Evolutionary conservation across 768 basidiomycete species (phyloP).

Genomic region (Boletus subcaerulescens): DNA sequence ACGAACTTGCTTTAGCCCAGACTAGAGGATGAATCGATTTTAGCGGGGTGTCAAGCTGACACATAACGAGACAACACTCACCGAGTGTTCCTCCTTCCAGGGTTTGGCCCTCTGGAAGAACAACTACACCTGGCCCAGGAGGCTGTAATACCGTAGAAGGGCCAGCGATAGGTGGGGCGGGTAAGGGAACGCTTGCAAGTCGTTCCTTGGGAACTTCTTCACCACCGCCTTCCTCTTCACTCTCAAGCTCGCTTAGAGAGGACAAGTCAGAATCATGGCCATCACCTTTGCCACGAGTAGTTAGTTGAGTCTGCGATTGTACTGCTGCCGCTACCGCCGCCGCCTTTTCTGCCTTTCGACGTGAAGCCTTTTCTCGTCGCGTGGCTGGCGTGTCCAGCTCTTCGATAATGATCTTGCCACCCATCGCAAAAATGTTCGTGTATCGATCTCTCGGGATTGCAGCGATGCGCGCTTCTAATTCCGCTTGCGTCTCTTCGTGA

Average conservation of each 20-base stretch:
- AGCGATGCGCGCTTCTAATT: conserved; percentile 28
- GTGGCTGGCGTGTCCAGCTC: conserved; percentile 70
- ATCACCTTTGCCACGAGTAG: conserved; percentile 8
- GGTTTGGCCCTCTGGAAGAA: conserved; percentile 34
- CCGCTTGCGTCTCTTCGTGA: conserved; percentile 9
- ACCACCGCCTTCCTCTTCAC: conserved; percentile 23
- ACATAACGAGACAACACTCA: conserved; percentile 31
- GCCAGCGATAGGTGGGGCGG: conserved; percentile 6
- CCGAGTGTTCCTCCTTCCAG: conserved; percentile 64
- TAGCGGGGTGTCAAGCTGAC: neutral
- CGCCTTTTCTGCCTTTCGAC: conserved; percentile 40
- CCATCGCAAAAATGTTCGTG: conserved; percentile 33
- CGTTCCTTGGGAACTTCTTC: conserved; percentile 6
- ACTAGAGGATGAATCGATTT: conserved; percentile 41
- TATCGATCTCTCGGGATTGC: conserved; percentile 29
- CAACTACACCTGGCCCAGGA: conserved; percentile 31
- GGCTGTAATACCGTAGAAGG: conserved; percentile 7
- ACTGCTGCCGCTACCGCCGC: conserved; percentile 24
- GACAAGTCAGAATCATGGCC: conserved; percentile 43
- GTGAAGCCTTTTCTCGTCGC: conserved; percentile 54
- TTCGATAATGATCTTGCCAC: conserved; percentile 62
- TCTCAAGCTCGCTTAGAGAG: conserved; percentile 44
- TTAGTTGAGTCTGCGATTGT: neutral
- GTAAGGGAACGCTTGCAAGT: neutral
- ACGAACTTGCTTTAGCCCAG: conserved; percentile 78